These are phyloP conservation scores for Fusarium sp. DNA, from an alignment of 2,329 filamentous ascomycete species.

Conservation along the genomic window DNA sequence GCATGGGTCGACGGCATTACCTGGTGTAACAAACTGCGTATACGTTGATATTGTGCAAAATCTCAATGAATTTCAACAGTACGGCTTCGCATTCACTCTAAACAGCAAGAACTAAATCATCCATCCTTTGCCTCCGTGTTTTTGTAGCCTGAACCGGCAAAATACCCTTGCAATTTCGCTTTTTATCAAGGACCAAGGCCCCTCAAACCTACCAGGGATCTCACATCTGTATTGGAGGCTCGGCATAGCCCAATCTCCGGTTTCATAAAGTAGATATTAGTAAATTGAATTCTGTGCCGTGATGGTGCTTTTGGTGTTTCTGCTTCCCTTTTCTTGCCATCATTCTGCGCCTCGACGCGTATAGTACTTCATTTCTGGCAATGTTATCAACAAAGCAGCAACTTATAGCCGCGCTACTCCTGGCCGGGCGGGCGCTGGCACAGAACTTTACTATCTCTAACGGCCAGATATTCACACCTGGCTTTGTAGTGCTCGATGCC, in stretches of 20 bases:
- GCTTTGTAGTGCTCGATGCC: conserved; percentile 75
- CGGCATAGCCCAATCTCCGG: conserved; percentile 29
- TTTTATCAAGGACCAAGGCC: conserved; percentile 26
- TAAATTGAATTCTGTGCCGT: conserved; percentile 5
- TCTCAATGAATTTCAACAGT: background rate
- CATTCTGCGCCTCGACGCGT: conserved; percentile 1
- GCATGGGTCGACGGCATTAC: background rate
- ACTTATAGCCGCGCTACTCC: conserved; percentile 39
- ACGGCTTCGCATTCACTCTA: background rate
- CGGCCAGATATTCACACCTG: conserved; percentile 78
- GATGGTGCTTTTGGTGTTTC: conserved; percentile 8
- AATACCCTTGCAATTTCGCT: conserved; percentile 41
- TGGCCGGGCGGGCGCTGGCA: conserved; percentile 47
- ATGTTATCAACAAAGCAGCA: conserved; percentile 26
- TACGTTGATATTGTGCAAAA: background rate
- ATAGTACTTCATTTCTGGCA: background rate
- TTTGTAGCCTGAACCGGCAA: conserved; percentile 18
- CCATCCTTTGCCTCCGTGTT: too few relatives aligned
- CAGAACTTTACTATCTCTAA: conserved; percentile 69
- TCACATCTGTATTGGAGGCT: conserved; percentile 15
- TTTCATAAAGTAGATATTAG: conserved; percentile 32
- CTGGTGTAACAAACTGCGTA: background rate
- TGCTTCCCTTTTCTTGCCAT: background rate
- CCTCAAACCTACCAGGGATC: conserved; percentile 29
- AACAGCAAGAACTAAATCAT: background rate